Evolutionary conservation across 768 basidiomycete genomes (phyloP).

Genomic region (Tricholoma bakamatsutake): DNA sequence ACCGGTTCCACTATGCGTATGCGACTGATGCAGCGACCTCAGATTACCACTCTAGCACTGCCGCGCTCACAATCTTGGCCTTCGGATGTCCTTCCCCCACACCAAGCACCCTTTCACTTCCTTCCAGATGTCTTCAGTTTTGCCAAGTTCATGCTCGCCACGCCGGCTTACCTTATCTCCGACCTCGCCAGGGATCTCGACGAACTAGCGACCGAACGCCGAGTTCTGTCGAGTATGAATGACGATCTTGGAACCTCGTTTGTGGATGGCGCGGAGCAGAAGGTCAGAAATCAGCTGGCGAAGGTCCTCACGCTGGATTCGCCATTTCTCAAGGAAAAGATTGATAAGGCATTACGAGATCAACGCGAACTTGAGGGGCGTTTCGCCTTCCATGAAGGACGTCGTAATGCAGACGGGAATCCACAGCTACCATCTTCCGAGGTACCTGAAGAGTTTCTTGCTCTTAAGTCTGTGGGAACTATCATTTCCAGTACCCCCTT

Average conservation of each 20-base stretch:
- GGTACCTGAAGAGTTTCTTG: constrained; percentile 56
- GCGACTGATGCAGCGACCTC: constrained; percentile 89
- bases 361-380: constrained; percentile 49
- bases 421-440: constrained; percentile 22
- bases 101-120: constrained; percentile 94
- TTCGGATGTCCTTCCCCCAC: constrained; percentile 84
- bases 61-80: constrained; percentile 93
- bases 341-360: constrained; percentile 58
- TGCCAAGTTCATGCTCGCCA: constrained; percentile 95
- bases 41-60: constrained; percentile 90
- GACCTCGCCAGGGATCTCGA: constrained; percentile 71
- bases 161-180: constrained; percentile 73
- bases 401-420: constrained; percentile 23
- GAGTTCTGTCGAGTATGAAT: constrained; percentile 53
- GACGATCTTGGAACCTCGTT: constrained; percentile 79
- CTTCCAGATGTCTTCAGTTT: constrained; percentile 85
- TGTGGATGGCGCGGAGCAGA: constrained; percentile 71
- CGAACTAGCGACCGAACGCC: constrained; percentile 67
- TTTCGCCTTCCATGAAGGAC: constrained; percentile 23
- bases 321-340: constrained; percentile 51
- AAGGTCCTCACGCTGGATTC: constrained; percentile 76
- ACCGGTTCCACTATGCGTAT: constrained; percentile 65
- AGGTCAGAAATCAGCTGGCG: constrained; percentile 71
- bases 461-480: constrained; percentile 28
- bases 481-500: constrained; percentile 9